Evolutionary conservation across 108 stramenopile genomes (phyloP), one percentile per base, ranked within the genome.

Genomic region (Nitzschia inconspicua): DNA sequence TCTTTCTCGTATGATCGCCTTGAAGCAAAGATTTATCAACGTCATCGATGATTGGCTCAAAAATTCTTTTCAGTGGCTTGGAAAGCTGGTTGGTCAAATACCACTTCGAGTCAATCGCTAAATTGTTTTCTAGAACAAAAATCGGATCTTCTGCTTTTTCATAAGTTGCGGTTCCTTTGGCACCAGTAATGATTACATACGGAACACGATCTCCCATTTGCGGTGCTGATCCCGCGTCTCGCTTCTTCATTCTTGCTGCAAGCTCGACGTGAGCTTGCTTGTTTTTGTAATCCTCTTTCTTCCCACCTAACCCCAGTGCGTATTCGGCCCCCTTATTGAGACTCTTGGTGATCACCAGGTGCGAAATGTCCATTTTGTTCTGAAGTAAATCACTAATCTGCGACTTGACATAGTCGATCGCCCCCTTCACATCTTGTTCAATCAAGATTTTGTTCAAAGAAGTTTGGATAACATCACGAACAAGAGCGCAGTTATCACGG

Each of bases 201-300:
- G 98, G 96, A n/a, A 99, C 97, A 57, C 98, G 98, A 76, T 99
- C 98, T 42, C 98, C 98, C 80, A 99, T 93, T 54, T 95, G 95
- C 0, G 98, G 98, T 18, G 98, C 98, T 3, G 91, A 91, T 48
- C 98, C 98, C 11, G 96, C 78, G 72, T 97, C 97, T 11, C 98
- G 93, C 60, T 95, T 92, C 62, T 84, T 79, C 97, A 99, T 98
- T 36, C 97, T 80, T 50, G 93, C 95, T 24, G 98, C 98, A 35
- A 99, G 89, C 80, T 99, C 98, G 28, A 98, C 98, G 72, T 99
- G 98, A 40, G 97, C 98, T 58, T 90, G 89, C 65, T 98, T 99
- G 42, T 88, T 74, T 37, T 91, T 93, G 89, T 99, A 99, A 61
- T 94, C 93, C 36, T 96, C 98, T 48, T 84, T 79, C 63, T 93